Conservation (phyloP, 352 stramenopile species). For the Pythium vanterpoolii region DNA sequence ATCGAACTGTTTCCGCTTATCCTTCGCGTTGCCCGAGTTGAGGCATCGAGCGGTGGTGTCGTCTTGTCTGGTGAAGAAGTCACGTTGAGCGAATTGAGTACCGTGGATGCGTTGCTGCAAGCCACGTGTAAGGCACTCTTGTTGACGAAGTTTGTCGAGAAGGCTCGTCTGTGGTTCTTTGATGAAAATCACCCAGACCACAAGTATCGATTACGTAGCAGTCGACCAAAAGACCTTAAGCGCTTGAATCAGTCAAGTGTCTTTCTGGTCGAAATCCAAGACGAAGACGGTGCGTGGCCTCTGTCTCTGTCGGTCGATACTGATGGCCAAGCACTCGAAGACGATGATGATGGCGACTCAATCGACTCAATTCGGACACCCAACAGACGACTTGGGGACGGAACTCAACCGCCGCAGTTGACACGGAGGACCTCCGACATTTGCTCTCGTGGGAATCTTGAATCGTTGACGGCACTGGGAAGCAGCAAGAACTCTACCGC, state of each 20-base stretch:
- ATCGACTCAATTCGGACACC: slow-evolving; percentile 8
- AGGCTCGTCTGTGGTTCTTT: slow-evolving; percentile 82
- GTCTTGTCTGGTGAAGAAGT: slow-evolving; percentile 82
- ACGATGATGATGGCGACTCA: slow-evolving; percentile 25
- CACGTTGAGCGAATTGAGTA: slow-evolving; percentile 62
- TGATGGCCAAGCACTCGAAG: slow-evolving; percentile 20
- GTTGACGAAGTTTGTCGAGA: slow-evolving; percentile 63
- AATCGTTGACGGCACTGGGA: slow-evolving; percentile 43
- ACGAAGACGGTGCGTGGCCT: slow-evolving; percentile 82
- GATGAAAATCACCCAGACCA: slow-evolving; percentile 61
- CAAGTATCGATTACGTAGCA: slow-evolving; percentile 58
- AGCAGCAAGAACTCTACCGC: slow-evolving; percentile 19
- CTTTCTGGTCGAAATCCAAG: slow-evolving; percentile 80
- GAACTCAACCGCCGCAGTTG: slow-evolving; percentile 20
- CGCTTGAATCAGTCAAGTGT: slow-evolving; percentile 73
- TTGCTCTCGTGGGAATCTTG: slow-evolving; percentile 68
- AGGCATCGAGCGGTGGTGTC: slow-evolving; percentile 58
- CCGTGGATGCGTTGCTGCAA: slow-evolving; percentile 53
- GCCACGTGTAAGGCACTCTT: slow-evolving; percentile 73
- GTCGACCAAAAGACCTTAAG: slow-evolving; percentile 44
- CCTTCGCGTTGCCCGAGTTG: slow-evolving; percentile 70
- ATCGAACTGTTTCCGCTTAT: slow-evolving; percentile 82
- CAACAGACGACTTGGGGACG: slow-evolving; percentile 34
- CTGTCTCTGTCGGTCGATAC: slow-evolving; percentile 55
- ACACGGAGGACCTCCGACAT: slow-evolving; percentile 70